Percentiles rank a stretch among this genome's conserved stretches.
phyloP scores from a whole-genome alignment of 305 asterid species.

The Fraxinus nigra region DNA sequence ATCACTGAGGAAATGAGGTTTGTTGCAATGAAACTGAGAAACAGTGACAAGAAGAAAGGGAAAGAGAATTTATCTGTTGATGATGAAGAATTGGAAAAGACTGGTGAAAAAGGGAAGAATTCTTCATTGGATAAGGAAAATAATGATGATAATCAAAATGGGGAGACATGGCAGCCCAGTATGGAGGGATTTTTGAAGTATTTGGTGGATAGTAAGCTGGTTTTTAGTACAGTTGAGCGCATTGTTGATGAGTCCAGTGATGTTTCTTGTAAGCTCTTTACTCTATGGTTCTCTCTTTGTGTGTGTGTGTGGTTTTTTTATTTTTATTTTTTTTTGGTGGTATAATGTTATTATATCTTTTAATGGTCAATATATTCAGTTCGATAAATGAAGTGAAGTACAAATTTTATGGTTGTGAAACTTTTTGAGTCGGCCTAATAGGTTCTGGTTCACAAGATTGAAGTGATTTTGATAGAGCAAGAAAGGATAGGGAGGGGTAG shows the following conservation, averaged over 20 bases:
- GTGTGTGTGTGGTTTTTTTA: no score
- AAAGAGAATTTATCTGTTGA: conserved; percentile 16
- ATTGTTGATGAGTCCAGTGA: conserved; percentile 90
- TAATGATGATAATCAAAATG: conserved; percentile 23
- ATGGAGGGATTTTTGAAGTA: conserved; percentile 72
- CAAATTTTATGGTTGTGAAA: background rate
- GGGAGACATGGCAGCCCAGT: conserved; percentile 69
- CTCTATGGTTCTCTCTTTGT: background rate
- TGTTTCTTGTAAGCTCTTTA: conserved; percentile 69
- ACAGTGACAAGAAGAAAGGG: conserved; percentile 40
- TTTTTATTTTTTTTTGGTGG: background rate
- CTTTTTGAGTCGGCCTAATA: background rate
- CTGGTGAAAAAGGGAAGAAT: conserved; percentile 23
- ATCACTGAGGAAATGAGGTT: conserved; percentile 94
- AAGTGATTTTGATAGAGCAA: background rate
- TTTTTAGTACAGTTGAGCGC: conserved; percentile 73
- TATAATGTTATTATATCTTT: background rate
- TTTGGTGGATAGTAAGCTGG: conserved; percentile 77
- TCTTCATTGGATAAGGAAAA: conserved; percentile 4
- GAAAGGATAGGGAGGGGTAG: background rate
- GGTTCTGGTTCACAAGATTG: background rate
- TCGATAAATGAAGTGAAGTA: background rate
- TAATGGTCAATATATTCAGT: background rate
- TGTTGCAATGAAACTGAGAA: conserved; percentile 81
- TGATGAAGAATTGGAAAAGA: conserved; percentile 21